Evolutionary conservation across 1,139 yeast species (phyloP).

Genomic region (Magnusiomyces magnusii): DNA sequence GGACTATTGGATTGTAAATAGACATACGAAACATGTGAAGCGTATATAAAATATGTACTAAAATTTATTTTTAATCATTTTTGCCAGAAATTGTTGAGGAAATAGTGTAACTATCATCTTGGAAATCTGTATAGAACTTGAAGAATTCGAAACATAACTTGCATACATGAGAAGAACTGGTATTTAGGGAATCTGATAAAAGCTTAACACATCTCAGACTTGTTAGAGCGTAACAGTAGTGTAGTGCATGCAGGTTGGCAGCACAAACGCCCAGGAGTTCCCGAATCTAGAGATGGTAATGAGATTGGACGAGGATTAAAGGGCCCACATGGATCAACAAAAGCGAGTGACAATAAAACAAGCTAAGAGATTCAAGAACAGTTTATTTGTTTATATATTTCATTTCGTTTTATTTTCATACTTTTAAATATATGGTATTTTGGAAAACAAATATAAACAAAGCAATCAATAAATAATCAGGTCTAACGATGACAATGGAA

Average conservation of each 20-base stretch:
- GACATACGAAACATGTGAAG: neutral
- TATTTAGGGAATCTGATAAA: neutral
- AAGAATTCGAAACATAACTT: neutral
- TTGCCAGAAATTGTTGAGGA: neutral
- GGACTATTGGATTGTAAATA: neutral
- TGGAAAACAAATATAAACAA: neutral
- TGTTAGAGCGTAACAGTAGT: neutral
- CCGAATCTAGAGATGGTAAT: neutral
- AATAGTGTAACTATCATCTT: neutral
- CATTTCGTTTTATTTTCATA: neutral
- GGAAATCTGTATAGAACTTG: neutral
- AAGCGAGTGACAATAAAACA: neutral
- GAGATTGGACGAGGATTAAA: neutral
- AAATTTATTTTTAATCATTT: neutral
- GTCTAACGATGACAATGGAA: too few species aligned
- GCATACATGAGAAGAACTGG: neutral
- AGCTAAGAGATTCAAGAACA: neutral
- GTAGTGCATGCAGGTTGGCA: neutral
- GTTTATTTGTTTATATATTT: neutral
- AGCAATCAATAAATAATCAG: neutral
- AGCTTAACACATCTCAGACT: neutral
- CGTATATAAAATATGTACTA: neutral
- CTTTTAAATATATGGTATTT: too few species aligned
- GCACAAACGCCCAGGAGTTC: neutral
- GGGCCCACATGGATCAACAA: neutral